Evolutionary conservation across 257 asterid species (phyloP).

Genomic region (Leonotis leonurus): DNA sequence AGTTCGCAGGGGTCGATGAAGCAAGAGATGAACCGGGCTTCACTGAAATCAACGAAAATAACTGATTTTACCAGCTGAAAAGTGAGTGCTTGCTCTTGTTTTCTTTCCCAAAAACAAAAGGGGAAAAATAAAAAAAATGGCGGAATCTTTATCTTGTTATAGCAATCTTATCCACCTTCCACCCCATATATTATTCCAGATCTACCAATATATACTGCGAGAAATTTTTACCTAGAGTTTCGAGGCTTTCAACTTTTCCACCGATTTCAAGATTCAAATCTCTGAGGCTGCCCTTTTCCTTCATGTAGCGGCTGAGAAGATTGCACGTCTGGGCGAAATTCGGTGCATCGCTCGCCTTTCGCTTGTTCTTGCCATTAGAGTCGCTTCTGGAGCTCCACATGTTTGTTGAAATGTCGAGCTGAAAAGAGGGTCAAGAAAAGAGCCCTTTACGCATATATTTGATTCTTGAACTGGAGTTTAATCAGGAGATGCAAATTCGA

Average conservation of each 20-base stretch:
- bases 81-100: not conserved
- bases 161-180: no score
- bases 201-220: not conserved
- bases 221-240: slow-evolving; percentile 31
- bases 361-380: slow-evolving; percentile 13
- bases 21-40: slow-evolving; percentile 32
- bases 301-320: slow-evolving; percentile 67
- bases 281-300: slow-evolving; percentile 47
- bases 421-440: not conserved
- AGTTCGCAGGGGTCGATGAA: slow-evolving; percentile 21
- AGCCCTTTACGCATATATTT: no score
- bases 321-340: slow-evolving; percentile 61
- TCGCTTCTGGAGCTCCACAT: slow-evolving; percentile 26
- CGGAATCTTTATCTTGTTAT: not conserved
- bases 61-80: not conserved
- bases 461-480: no score
- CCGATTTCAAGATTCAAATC: slow-evolving; percentile 53
- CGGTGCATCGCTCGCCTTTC: slow-evolving; percentile 35
- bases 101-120: not conserved
- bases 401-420: not conserved
- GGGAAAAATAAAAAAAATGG: not conserved
- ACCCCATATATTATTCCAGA: no score
- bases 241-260: slow-evolving; percentile 40
- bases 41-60: slow-evolving; percentile 26
- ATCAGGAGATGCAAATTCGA: no score